phyloP scores from a whole-genome alignment of 2,329 filamentous ascomycete species.

The Colletotrichum salicis region DNA sequence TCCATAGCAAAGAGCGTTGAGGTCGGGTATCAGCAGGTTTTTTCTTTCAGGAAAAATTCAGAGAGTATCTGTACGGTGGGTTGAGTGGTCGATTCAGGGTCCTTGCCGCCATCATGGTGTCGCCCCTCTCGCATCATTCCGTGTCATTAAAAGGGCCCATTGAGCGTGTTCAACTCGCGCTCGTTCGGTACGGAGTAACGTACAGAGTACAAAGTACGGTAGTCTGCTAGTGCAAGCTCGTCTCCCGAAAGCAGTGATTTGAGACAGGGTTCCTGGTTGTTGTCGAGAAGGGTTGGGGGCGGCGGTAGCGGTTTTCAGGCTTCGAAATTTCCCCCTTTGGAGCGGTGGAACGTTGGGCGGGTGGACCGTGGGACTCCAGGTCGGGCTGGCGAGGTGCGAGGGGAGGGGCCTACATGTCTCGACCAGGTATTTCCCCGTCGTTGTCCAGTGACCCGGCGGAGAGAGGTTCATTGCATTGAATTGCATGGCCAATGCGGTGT shows the following conservation, averaged over 20 bases:
- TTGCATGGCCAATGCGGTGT: conserved; percentile 31
- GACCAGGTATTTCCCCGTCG: conserved; percentile 23
- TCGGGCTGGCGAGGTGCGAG: conserved; percentile 7
- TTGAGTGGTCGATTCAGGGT: conserved; percentile 9
- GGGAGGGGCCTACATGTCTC: conserved; percentile 13
- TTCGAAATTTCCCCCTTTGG: conserved; percentile 22
- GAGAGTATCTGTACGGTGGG: neutral
- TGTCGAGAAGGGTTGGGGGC: conserved; percentile 4
- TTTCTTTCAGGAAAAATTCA: neutral
- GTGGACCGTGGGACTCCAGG: conserved; percentile 18
- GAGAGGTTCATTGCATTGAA: conserved; percentile 33
- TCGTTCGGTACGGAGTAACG: neutral
- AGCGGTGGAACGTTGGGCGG: conserved; percentile 18
- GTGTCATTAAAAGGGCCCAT: conserved; percentile 6
- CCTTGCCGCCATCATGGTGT: conserved; percentile 16
- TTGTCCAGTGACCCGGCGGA: conserved; percentile 22
- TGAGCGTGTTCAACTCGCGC: conserved; percentile 4
- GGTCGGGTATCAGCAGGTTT: neutral
- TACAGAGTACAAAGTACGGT: too few species aligned
- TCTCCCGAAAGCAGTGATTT: conserved; percentile 21
- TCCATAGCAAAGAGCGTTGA: neutral
- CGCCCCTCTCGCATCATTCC: conserved; percentile 26
- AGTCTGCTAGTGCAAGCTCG: neutral
- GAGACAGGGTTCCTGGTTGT: conserved; percentile 18
- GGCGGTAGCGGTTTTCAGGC: conserved; percentile 9